Evolutionary conservation across 768 basidiomycete genomes (phyloP).

Genomic region (Pleurotus pulmonarius): DNA sequence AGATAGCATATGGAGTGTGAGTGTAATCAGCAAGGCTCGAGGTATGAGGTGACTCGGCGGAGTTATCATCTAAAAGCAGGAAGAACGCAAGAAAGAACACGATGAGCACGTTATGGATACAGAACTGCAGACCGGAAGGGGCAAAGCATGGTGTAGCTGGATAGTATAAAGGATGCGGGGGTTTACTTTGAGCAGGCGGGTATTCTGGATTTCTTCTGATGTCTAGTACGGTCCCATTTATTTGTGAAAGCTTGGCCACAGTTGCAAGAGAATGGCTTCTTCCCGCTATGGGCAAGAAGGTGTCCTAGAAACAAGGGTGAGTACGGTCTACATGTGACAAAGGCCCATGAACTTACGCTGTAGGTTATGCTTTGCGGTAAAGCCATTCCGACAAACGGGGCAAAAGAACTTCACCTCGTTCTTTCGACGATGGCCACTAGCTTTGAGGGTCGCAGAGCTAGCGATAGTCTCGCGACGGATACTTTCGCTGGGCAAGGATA

Average conservation of each 20-base stretch:
- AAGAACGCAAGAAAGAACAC: not conserved
- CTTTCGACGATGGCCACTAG: slow-evolving; percentile 2
- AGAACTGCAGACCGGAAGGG: not conserved
- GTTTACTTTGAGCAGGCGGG: not conserved
- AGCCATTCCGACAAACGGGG: not conserved
- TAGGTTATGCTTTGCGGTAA: slow-evolving; percentile 6
- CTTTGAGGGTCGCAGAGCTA: slow-evolving; percentile 1
- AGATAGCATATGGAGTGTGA: not conserved
- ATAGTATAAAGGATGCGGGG: not conserved
- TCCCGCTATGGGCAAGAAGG: not conserved
- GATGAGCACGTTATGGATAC: not conserved
- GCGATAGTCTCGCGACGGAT: slow-evolving; percentile 5
- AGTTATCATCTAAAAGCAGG: no score
- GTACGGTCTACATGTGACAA: not conserved
- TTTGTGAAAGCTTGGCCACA: slow-evolving; percentile 4
- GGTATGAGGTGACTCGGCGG: not conserved
- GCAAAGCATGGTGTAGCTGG: not conserved
- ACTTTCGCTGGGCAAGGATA: not conserved
- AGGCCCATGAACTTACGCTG: not conserved
- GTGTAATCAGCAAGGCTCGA: not conserved
- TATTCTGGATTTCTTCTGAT: slow-evolving; percentile 5
- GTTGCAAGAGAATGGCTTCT: slow-evolving; percentile 3
- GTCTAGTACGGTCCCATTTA: slow-evolving; percentile 6
- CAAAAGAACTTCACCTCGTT: slow-evolving; percentile 4
- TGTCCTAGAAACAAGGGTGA: not conserved